Base-by-base conservation (phyloP, 306 rosid genomes). In the Quercus parvula region DNA sequence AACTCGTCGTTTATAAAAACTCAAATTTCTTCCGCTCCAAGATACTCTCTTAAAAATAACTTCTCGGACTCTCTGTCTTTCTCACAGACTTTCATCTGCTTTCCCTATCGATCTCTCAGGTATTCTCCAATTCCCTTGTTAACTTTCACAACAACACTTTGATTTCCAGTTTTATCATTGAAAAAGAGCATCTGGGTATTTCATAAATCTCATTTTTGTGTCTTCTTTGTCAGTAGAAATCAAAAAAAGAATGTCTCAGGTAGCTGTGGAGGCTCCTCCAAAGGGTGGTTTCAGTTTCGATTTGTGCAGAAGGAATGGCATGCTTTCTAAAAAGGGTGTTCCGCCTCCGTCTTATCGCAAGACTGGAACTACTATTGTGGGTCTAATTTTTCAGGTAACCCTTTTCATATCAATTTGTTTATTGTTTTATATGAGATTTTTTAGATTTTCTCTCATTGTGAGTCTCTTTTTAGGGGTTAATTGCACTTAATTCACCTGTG, bases 281-380 rank as follows among this genome's bases (percentile, higher is more conserved):
- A 86, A 85, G 83, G 87, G 87, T 59, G 92, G 90, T 9, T 89
- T 86, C 41, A 86, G 79, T 75, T 89, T 84, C 68, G 91, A 88
- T 81, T 81, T 88, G 27, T 85, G 89, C 20, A 83, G 89, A 81
- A 81, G 89, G 69, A 89, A 86, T 19, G 92, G 70, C 3, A 86
- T 89, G 88, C 90, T 89, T 78, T 64, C 82, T 0, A 85, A 89
- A 77, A 80, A 86, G 5, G 92, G 87, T 19, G 69, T 82, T 28
- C 73, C 75, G 12, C 82, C 61, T 2, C 84, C 90, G 0, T 73
- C 90, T n/a, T 86, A 77, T 63, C 81, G 84, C 3, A 86, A 89
- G 88, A 89, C 90, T 0, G 90, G 92, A 25, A 88, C 92, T n/a
- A 88, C 92, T 24, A 88, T 88, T n/a, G 92, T 87, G 11, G 91